These are phyloP conservation scores for Cicer pinnatifidum DNA, from an alignment of 306 rosid species.

Conservation along the genomic window DNA sequence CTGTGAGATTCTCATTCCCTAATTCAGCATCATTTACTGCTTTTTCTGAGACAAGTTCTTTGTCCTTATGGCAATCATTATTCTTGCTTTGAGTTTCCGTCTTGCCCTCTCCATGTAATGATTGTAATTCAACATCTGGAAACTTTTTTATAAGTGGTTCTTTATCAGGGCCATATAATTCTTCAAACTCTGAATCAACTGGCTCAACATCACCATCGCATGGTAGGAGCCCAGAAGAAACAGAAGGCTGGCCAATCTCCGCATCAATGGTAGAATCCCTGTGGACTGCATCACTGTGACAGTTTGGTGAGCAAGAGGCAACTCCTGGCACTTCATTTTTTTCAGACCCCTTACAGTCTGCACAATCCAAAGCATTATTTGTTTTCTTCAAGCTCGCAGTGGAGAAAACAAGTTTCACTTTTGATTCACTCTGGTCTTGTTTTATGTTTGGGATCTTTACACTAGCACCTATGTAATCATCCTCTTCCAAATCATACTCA, in stretches of 20 bases:
- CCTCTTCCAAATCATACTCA: constrained; percentile 90
- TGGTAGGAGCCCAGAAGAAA: constrained; percentile 55
- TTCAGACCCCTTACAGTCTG: constrained; percentile 47
- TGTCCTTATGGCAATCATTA: constrained; percentile 42
- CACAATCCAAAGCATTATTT: constrained; percentile 47
- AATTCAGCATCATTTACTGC: constrained; percentile 46
- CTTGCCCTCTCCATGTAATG: constrained; percentile 45
- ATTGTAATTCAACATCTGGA: constrained; percentile 51
- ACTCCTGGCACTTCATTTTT: constrained; percentile 50
- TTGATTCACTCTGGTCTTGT: constrained; percentile 65
- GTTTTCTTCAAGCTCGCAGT: constrained; percentile 59
- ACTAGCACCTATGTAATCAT: constrained; percentile 79
- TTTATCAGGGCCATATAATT: constrained; percentile 84
- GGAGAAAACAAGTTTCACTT: constrained; percentile 86
- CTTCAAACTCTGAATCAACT: constrained; percentile 77
- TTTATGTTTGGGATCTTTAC: constrained; percentile 56
- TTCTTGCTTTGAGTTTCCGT: constrained; percentile 45
- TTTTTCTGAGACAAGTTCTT: constrained; percentile 45
- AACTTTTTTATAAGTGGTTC: constrained; percentile 56
- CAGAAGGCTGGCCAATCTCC: constrained; percentile 53
- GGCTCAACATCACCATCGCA: constrained; percentile 68
- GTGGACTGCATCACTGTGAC: constrained; percentile 43
- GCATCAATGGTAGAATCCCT: constrained; percentile 45
- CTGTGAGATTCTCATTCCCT: constrained; percentile 45
- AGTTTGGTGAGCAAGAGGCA: constrained; percentile 51